These are phyloP conservation scores for Naegleria lovaniensis DNA, from an alignment of 208 protist species.

Conservation along the genomic window DNA sequence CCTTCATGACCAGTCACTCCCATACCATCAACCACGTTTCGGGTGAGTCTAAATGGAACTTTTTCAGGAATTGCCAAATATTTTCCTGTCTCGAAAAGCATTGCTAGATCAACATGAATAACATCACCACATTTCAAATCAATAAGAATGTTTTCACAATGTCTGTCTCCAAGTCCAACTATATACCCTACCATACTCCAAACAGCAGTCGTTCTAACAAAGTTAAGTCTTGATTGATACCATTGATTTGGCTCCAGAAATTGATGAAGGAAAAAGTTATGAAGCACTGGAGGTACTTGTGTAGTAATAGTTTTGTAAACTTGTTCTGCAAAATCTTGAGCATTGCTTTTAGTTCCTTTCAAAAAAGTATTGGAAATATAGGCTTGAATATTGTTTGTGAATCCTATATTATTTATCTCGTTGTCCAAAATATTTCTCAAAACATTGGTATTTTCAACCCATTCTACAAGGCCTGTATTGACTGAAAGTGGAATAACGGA, in stretches of 20 bases:
- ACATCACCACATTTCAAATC: slow-evolving; percentile 68
- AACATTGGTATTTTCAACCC: slow-evolving; percentile 76
- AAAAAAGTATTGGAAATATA: slow-evolving; percentile 62
- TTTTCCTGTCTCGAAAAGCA: slow-evolving; percentile 92
- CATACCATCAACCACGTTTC: slow-evolving; percentile 89
- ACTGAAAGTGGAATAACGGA: slow-evolving; percentile 72
- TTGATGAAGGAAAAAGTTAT: slow-evolving; percentile 77
- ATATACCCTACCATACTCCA: slow-evolving; percentile 92
- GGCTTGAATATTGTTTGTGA: not conserved
- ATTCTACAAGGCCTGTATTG: slow-evolving; percentile 81
- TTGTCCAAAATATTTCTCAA: slow-evolving; percentile 65
- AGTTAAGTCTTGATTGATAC: slow-evolving; percentile 74
- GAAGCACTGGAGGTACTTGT: slow-evolving; percentile 66
- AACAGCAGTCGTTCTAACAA: slow-evolving; percentile 73
- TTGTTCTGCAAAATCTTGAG: slow-evolving; percentile 60
- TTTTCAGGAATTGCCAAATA: slow-evolving; percentile 79
- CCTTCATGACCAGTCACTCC: slow-evolving; percentile 82
- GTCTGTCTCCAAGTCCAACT: slow-evolving; percentile 82
- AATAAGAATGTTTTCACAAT: slow-evolving; percentile 91
- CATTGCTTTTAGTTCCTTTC: not conserved
- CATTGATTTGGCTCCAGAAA: slow-evolving; percentile 77
- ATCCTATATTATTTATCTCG: slow-evolving; percentile 51
- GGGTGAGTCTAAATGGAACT: slow-evolving; percentile 92
- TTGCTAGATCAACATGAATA: slow-evolving; percentile 89
- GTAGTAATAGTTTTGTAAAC: slow-evolving; percentile 31